A percentile compares a stretch with the other conserved stretches of the same genome.
These are phyloP conservation scores for Strobilomyces confusus DNA, from an alignment of 768 basidiomycete species.

Conservation along the genomic window DNA sequence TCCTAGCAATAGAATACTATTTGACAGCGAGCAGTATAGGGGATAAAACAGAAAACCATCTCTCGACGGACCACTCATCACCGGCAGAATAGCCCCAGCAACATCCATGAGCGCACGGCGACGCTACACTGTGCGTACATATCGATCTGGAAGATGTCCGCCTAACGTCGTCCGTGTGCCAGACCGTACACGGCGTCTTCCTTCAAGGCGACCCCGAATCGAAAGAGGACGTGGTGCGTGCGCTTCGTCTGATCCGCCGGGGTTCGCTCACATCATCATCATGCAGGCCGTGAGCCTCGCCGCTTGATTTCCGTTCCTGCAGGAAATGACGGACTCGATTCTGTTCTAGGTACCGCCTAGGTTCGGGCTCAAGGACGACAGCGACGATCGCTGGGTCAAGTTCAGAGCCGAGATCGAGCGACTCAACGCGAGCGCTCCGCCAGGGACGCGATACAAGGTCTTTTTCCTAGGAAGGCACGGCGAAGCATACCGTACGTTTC, in stretches of 20 bases:
- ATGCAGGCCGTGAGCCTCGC: slow-evolving; percentile 13
- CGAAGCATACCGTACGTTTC: slow-evolving; percentile 63
- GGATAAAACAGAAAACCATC: too few species aligned
- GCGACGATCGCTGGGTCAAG: slow-evolving; percentile 46
- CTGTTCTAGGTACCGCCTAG: slow-evolving; percentile 45
- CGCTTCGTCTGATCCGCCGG: not conserved
- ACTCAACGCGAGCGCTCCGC: slow-evolving; percentile 41
- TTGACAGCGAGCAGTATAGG: too few species aligned
- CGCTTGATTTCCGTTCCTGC: not conserved
- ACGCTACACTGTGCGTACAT: slow-evolving; percentile 16
- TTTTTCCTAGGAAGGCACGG: slow-evolving; percentile 69
- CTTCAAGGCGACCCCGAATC: slow-evolving; percentile 20
- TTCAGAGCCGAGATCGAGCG: slow-evolving; percentile 38
- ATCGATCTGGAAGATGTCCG: not conserved
- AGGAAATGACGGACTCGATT: not conserved
- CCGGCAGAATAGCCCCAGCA: too few species aligned
- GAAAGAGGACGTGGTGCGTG: slow-evolving; percentile 11
- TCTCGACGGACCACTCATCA: too few species aligned
- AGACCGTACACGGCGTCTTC: slow-evolving; percentile 15
- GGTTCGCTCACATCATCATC: too few species aligned
- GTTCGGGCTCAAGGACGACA: slow-evolving; percentile 57
- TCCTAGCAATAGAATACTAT: too few species aligned
- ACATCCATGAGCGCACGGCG: slow-evolving; percentile 10
- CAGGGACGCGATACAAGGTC: slow-evolving; percentile 51
- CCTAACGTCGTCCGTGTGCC: not conserved